Conservation (phyloP, 352 stramenopile genomes). For the Globisporangium spiculum region DNA sequence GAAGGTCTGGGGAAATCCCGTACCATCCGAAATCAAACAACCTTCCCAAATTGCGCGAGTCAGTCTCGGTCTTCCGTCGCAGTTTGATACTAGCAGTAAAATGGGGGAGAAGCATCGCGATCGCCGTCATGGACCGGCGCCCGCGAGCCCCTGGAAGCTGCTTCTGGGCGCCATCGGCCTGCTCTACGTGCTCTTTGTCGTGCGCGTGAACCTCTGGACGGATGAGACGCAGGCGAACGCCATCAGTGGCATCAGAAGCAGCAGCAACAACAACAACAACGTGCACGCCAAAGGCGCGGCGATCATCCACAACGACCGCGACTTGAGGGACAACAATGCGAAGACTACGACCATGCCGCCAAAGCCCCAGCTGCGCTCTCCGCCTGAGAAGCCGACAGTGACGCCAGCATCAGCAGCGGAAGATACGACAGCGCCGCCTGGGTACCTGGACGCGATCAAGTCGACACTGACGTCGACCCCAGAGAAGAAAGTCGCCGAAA, state of each 20-base stretch:
- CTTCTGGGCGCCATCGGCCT: slow-evolving; percentile 16
- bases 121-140: slow-evolving; percentile 8
- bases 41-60: too few species aligned
- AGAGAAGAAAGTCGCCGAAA: neutral
- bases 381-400: slow-evolving; percentile 1
- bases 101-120: slow-evolving; percentile 15
- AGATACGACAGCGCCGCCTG: neutral
- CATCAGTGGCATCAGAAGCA: neutral
- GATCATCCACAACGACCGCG: slow-evolving; percentile 14
- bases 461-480: slow-evolving; percentile 8
- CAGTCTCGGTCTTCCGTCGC: too few species aligned
- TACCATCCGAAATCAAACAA: too few species aligned
- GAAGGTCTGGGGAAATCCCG: too few species aligned
- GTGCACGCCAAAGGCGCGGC: slow-evolving; percentile 11
- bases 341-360: neutral
- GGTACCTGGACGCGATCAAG: slow-evolving; percentile 13
- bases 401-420: neutral
- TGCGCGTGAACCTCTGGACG: slow-evolving; percentile 19
- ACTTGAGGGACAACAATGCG: slow-evolving; percentile 1
- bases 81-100: too few species aligned
- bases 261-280: neutral
- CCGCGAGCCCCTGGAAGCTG: slow-evolving; percentile 15
- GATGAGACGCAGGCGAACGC: slow-evolving; percentile 8
- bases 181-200: slow-evolving; percentile 24
- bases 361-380: slow-evolving; percentile 11